Conservation (phyloP, 768 basidiomycete species). For the Russula vinacea region DNA sequence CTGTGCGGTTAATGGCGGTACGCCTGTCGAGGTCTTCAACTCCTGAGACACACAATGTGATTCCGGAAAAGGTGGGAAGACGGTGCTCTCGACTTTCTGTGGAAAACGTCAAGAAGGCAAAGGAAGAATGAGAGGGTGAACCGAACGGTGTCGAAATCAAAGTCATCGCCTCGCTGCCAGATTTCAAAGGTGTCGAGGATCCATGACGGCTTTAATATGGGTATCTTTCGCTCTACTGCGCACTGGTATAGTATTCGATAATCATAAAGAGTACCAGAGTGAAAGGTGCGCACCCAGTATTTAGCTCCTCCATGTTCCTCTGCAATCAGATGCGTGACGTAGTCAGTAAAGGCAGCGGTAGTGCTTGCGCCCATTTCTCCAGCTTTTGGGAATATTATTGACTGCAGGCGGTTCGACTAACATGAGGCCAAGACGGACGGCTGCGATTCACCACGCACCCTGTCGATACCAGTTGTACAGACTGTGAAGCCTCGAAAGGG, state of each 20-base stretch:
- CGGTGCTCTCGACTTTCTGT: constrained; percentile 61
- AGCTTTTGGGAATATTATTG: constrained; percentile 69
- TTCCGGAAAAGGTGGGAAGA: constrained; percentile 68
- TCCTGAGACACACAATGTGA: constrained; percentile 73
- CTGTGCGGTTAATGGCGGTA: constrained; percentile 57
- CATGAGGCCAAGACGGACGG: neutral
- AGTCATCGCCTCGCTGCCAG: constrained; percentile 80
- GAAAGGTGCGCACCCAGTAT: constrained; percentile 55
- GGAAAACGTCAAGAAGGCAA: constrained; percentile 6
- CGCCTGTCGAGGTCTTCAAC: constrained; percentile 60
- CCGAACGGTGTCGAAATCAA: constrained; percentile 59
- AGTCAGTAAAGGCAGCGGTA: constrained; percentile 72
- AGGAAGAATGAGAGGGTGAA: neutral
- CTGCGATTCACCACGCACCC: constrained; percentile 46
- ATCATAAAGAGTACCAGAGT: neutral
- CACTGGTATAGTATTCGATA: constrained; percentile 49
- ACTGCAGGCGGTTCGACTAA: constrained; percentile 40
- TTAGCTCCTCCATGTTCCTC: constrained; percentile 79
- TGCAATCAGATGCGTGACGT: constrained; percentile 86
- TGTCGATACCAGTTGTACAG: constrained; percentile 80
- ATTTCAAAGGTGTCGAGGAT: constrained; percentile 63
- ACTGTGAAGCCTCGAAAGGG: constrained; percentile 64
- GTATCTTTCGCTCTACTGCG: constrained; percentile 74
- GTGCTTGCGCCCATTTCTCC: constrained; percentile 74
- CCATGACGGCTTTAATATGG: constrained; percentile 78